Percentiles rank a stretch among this genome's conserved stretches.
phyloP scores from a whole-genome alignment of 768 basidiomycete genomes.

The Calocybe cyanea region DNA sequence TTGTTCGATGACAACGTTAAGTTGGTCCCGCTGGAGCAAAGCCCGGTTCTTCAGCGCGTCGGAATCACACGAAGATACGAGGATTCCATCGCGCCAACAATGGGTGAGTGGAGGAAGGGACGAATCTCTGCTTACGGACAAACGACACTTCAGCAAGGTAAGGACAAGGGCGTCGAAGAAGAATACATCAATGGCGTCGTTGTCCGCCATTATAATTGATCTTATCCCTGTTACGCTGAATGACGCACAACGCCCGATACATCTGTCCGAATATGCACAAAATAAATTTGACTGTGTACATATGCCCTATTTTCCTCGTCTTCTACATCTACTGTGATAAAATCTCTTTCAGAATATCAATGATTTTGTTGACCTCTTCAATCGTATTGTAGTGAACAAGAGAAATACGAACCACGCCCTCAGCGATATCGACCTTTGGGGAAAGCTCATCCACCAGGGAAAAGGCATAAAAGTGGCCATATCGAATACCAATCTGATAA shows the following conservation, averaged over 20 bases:
- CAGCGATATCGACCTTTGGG: conserved; percentile 55
- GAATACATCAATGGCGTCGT: conserved; percentile 41
- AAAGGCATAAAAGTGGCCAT: conserved; percentile 77
- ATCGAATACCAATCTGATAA: conserved; percentile 69
- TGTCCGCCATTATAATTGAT: conserved; percentile 45
- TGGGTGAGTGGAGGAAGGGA: conserved; percentile 37
- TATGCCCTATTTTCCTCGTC: no score
- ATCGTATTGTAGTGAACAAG: conserved; percentile 79
- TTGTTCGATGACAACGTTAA: conserved; percentile 40
- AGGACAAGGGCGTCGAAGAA: conserved; percentile 39
- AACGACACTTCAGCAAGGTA: conserved; percentile 24
- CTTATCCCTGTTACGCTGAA: no score
- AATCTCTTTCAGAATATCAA: conserved; percentile 50
- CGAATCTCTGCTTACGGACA: conserved; percentile 39
- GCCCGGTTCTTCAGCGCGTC: conserved; percentile 37
- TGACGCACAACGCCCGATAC: no score
- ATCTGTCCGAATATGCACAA: no score
- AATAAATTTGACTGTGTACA: no score
- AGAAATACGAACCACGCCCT: conserved; percentile 72
- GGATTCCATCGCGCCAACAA: conserved; percentile 36
- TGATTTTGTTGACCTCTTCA: conserved; percentile 61
- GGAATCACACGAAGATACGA: conserved; percentile 30
- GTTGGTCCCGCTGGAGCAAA: conserved; percentile 35
- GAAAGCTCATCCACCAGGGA: conserved; percentile 48
- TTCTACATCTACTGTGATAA: conserved; percentile 22